phyloP scores from a whole-genome alignment of 2,329 filamentous ascomycete genomes.

The Arthrobotrys megalospora region DNA sequence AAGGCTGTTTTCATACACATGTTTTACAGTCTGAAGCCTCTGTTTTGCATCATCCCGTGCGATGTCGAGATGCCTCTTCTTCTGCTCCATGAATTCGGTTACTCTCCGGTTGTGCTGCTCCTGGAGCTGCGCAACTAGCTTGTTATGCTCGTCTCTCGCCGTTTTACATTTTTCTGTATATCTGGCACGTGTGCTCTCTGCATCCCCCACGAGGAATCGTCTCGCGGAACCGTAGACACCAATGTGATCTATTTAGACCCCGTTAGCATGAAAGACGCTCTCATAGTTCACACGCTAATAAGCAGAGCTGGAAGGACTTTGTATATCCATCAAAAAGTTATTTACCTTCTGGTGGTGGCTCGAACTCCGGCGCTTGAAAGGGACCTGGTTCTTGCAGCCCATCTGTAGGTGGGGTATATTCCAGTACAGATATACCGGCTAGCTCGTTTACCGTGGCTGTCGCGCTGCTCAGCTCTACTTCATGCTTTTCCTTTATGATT shows the following conservation, averaged over 20 bases:
- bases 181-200: neutral
- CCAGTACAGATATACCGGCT: neutral
- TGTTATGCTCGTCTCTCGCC: neutral
- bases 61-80: slow-evolving; percentile 3
- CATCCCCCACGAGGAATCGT: neutral
- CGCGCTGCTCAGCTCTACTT: neutral
- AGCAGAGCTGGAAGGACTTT: no score
- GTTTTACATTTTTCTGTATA: slow-evolving; percentile 5
- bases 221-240: neutral
- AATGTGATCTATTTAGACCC: neutral
- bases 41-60: slow-evolving; percentile 15
- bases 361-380: slow-evolving; percentile 9
- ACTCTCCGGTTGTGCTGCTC: slow-evolving; percentile 16
- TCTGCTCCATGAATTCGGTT: neutral
- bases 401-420: neutral
- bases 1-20: neutral
- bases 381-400: neutral
- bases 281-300: no score
- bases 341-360: slow-evolving; percentile 3
- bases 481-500: neutral
- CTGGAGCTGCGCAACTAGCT: neutral
- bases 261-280: no score
- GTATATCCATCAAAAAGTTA: neutral
- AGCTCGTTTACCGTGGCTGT: neutral
- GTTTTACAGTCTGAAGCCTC: slow-evolving; percentile 12